A percentile compares a stretch with the other conserved stretches of the same genome.
phyloP scores from a whole-genome alignment of 805 yeast genomes.

The Lachancea cidri region DNA sequence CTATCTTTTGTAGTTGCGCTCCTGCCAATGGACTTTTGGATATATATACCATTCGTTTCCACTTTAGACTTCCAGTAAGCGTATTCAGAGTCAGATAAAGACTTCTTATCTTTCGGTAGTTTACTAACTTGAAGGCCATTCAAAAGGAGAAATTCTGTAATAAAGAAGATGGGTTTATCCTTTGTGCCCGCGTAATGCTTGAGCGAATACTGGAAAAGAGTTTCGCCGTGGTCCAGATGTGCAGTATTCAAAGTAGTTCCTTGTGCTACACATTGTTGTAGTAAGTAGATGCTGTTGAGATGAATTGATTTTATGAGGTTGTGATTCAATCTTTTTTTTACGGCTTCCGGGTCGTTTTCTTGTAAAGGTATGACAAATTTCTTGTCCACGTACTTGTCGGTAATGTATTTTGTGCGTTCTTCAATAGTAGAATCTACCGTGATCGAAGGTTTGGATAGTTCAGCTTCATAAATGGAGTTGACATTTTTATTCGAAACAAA shows the following conservation, averaged over 20 bases:
- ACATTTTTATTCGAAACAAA: conserved; percentile 49
- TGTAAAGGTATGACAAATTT: conserved; percentile 34
- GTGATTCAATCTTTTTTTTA: conserved; percentile 26
- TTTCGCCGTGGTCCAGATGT: conserved; percentile 15
- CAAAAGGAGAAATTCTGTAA: conserved; percentile 51
- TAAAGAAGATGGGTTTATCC: conserved; percentile 38
- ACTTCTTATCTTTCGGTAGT: conserved; percentile 24
- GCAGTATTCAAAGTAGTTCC: conserved; percentile 15
- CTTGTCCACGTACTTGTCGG: conserved; percentile 57
- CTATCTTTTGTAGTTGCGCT: conserved; percentile 3
- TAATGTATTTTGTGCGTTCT: conserved; percentile 54
- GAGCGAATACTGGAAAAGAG: conserved; percentile 49
- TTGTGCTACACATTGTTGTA: conserved; percentile 23
- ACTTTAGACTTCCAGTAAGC: conserved; percentile 49
- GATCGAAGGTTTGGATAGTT: conserved; percentile 16
- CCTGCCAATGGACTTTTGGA: background rate
- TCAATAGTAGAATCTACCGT: conserved; percentile 38
- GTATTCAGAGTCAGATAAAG: conserved; percentile 43
- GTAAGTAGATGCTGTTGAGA: conserved; percentile 36
- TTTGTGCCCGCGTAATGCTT: conserved; percentile 36
- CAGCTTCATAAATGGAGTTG: conserved; percentile 59
- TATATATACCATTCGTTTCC: conserved; percentile 22
- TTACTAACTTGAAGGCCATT: conserved; percentile 50
- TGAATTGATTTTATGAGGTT: conserved; percentile 49
- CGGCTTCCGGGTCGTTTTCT: conserved; percentile 9